Evolutionary conservation across 352 stramenopile species (phyloP), one percentile per base, ranked within the genome.

Genomic region (Phytophthora pisi): DNA sequence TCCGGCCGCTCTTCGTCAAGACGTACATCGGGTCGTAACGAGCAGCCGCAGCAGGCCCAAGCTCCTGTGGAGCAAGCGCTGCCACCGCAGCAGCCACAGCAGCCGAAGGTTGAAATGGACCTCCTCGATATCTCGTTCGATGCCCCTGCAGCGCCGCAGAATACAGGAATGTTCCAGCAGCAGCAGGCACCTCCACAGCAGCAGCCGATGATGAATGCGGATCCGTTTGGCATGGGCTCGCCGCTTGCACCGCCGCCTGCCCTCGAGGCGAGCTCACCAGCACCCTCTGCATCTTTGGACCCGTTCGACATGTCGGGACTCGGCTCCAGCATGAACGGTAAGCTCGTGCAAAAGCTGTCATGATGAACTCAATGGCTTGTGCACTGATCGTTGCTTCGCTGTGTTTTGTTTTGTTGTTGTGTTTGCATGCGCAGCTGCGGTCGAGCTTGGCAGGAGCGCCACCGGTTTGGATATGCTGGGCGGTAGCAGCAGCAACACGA

Each of bases 41-140:
- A 89, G 1, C 79, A 79, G 30, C 66, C 57, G 47, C 72, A 31
- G 7, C 77, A 75, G 36, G 59, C 63, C 47, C 67, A 79, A 47
- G 57, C 76, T 5, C 75, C 76, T 30, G 65, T 70, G 40, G 75
- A 73, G 23, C 75, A 73, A 53, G 60, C 70, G 55, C 62, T 62
- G 8, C 67, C 71, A 26, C 68, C 59, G 31, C 77, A 72, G 51
- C 72, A 78, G 45, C 59, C 77, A 36, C 59, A 66, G 28, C 70
- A 78, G 24, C 50, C 77, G 10, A 84, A 81, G 49, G 79, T 88
- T 2, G 82, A 94, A 68, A 79, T 95, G 46, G 89, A 96, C 58
- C 70, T 96, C 61, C 70, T 96, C 8, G 88, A 94, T 57, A 95
- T 96, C 53, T 86, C 82, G 4, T 96, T 96, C 57, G 87, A 94